These are phyloP conservation scores for Madurella fahalii DNA, from an alignment of 2,329 filamentous ascomycete genomes.

Conservation along the genomic window DNA sequence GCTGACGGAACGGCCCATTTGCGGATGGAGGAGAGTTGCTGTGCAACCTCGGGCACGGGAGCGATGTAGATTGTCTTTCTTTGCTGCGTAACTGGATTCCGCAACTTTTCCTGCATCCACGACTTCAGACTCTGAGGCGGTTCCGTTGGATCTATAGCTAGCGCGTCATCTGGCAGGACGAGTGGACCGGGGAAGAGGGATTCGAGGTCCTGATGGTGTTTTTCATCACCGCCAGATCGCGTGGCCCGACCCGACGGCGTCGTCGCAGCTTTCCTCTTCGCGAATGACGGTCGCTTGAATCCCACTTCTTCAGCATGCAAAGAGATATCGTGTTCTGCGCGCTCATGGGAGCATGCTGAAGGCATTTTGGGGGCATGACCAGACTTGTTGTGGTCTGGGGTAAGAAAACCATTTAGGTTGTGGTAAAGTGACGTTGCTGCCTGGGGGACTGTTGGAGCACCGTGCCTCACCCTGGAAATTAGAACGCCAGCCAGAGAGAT, in stretches of 20 bases:
- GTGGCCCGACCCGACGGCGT: slow-evolving; percentile 18
- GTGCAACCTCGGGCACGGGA: slow-evolving; percentile 37
- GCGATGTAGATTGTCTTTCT: slow-evolving; percentile 54
- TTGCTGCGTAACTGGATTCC: slow-evolving; percentile 46
- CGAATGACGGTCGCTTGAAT: slow-evolving; percentile 28
- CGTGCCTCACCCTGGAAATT: too few relatives aligned
- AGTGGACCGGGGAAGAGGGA: slow-evolving; percentile 54
- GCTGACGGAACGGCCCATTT: slow-evolving; percentile 36
- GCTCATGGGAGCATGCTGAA: slow-evolving; percentile 8
- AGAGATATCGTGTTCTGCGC: slow-evolving; percentile 30
- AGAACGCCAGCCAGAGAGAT: too few relatives aligned
- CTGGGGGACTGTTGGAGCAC: too few relatives aligned
- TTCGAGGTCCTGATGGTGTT: slow-evolving; percentile 5
- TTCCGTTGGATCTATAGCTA: slow-evolving; percentile 49
- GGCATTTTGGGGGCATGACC: background rate
- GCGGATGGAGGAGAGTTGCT: slow-evolving; percentile 32
- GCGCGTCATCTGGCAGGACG: slow-evolving; percentile 55
- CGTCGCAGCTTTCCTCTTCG: slow-evolving; percentile 24
- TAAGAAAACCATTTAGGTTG: too few relatives aligned
- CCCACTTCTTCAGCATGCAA: slow-evolving; percentile 28
- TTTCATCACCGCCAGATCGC: too few relatives aligned
- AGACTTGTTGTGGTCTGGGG: too few relatives aligned
- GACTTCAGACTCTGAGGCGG: slow-evolving; percentile 49
- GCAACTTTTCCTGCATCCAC: slow-evolving; percentile 43
- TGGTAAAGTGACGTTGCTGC: too few relatives aligned